Conservation (phyloP, 257 asterid species). For the Fraxinus anomala region DNA sequence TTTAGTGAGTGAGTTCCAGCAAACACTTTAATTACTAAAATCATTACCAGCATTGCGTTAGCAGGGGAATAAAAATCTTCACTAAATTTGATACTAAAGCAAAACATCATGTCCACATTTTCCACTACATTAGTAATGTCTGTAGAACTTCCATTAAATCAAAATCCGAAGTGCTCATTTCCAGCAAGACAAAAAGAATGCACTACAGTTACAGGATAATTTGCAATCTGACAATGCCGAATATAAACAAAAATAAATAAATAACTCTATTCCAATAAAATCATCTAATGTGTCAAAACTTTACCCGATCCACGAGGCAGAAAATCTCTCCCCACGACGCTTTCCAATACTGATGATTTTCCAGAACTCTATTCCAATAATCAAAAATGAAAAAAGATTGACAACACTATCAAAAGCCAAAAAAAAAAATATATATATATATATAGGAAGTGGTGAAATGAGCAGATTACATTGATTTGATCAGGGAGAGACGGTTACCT, state of each 20-base stretch:
- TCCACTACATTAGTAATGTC: background rate
- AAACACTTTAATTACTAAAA: background rate
- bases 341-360: slow-evolving; percentile 93
- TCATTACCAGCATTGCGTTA: background rate
- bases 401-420: background rate
- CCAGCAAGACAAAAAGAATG: slow-evolving; percentile 8
- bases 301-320: slow-evolving; percentile 99
- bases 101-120: background rate
- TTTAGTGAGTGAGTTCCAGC: background rate
- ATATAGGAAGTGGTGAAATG: background rate
- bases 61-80: background rate
- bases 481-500: slow-evolving; percentile 39
- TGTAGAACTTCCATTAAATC: slow-evolving; percentile 9
- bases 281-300: background rate
- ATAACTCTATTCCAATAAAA: background rate
- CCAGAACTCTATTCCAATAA: slow-evolving; percentile 74
- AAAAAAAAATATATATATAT: no score
- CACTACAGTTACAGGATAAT: background rate
- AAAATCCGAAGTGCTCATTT: slow-evolving; percentile 8
- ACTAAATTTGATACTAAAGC: background rate
- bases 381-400: slow-evolving; percentile 11
- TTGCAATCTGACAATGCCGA: background rate
- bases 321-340: slow-evolving; percentile 96
- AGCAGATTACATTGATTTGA: background rate
- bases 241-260: no score